These are phyloP conservation scores for Astragalus membranaceus DNA, from an alignment of 306 rosid species.

Conservation along the genomic window DNA sequence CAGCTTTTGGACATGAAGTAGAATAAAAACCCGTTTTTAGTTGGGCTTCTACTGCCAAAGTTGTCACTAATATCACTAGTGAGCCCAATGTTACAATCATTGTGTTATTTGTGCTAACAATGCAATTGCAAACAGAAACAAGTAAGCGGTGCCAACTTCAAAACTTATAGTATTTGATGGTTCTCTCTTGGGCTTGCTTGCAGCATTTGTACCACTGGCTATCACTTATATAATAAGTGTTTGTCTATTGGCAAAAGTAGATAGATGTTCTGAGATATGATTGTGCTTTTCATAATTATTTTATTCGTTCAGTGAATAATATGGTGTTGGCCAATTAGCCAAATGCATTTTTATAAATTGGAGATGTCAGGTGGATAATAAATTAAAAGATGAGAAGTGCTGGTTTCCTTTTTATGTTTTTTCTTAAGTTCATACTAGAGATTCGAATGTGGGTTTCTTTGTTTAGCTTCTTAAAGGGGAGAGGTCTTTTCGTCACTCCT, in stretches of 20 bases:
- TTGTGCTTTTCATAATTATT: slow-evolving; percentile 2
- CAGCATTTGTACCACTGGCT: slow-evolving; percentile 1
- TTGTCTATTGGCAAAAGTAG: background rate
- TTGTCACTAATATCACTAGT: slow-evolving; percentile 32
- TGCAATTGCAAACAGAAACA: background rate
- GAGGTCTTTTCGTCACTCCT: slow-evolving; percentile 4
- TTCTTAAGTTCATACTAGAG: slow-evolving; percentile 19
- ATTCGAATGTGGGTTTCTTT: background rate
- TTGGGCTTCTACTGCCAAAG: slow-evolving; percentile 35
- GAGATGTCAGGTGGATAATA: slow-evolving; percentile 26
- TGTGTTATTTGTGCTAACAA: background rate
- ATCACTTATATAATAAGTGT: slow-evolving; percentile 25
- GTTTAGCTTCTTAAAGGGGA: background rate
- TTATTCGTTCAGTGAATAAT: background rate
- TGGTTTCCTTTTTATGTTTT: background rate
- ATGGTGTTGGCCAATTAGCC: slow-evolving; percentile 7
- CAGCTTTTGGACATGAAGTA: slow-evolving; percentile 57
- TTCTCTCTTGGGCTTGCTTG: slow-evolving; percentile 4
- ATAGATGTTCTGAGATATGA: slow-evolving; percentile 3
- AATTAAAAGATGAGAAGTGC: background rate
- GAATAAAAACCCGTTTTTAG: slow-evolving; percentile 56
- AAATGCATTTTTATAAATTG: slow-evolving; percentile 25
- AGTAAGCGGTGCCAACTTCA: slow-evolving; percentile 8
- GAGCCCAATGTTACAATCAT: slow-evolving; percentile 28
- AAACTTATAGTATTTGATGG: background rate